A percentile compares a stretch with the other conserved stretches of the same genome.
Evolutionary conservation across 345 rosid genomes (phyloP).

Genomic region (Cochlearia excelsa): DNA sequence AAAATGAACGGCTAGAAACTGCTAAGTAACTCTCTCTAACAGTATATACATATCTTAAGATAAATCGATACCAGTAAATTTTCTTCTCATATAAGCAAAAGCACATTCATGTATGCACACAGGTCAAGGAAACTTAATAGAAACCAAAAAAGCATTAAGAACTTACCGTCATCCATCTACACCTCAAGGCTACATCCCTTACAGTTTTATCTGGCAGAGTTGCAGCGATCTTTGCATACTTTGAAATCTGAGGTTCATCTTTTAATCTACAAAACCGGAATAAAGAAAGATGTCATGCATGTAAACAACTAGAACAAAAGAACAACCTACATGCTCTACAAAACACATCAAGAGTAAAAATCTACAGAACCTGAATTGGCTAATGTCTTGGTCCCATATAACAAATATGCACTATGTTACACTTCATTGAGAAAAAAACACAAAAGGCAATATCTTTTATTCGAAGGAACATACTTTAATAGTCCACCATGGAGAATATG

Average conservation of each 20-base stretch:
- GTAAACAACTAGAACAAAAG: not conserved
- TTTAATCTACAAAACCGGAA: conserved; percentile 44
- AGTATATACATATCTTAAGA: conserved; percentile 1
- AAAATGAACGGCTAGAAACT: conserved; percentile 18
- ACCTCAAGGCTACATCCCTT: conserved; percentile 97
- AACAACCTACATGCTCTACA: conserved; percentile 5
- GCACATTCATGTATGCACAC: conserved; percentile 5
- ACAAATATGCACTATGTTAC: not conserved
- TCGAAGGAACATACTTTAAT: conserved; percentile 35
- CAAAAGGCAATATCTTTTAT: conserved; percentile 25
- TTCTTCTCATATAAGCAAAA: conserved; percentile 14
- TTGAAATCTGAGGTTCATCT: conserved; percentile 74
- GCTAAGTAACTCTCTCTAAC: conserved; percentile 7
- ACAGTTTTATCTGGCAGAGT: conserved; percentile 80
- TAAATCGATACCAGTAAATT: conserved; percentile 17
- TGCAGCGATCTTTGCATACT: conserved; percentile 84
- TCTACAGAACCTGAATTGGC: not conserved
- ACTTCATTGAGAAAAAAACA: conserved; percentile 11
- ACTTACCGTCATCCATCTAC: conserved; percentile 61
- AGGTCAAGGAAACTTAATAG: not conserved
- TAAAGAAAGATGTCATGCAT: conserved; percentile 2
- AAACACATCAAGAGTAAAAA: not conserved
- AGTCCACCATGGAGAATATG: conserved; percentile 31
- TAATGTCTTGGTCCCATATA: conserved; percentile 12
- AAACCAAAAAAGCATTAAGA: conserved; percentile 18